phyloP scores from a whole-genome alignment of 306 rosid genomes.

The Glycine soja region DNA sequence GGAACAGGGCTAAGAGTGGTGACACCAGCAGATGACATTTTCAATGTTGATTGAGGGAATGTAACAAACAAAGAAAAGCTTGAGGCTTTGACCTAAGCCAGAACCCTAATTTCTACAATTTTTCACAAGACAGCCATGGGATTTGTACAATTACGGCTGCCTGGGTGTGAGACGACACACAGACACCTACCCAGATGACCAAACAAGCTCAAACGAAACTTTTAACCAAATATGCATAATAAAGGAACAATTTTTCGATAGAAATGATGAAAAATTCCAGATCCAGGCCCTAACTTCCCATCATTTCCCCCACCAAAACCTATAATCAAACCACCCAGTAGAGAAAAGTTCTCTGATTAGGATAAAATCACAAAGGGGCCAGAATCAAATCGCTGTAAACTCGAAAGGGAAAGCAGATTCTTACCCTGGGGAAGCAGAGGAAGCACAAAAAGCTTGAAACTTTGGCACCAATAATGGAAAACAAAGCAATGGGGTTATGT shows the following conservation, averaged over 20 bases:
- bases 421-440: conserved; percentile 45
- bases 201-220: conserved; percentile 33
- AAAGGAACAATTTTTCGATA: conserved; percentile 11
- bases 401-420: conserved; percentile 40
- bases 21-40: conserved; percentile 90
- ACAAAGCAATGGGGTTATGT: background rate
- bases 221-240: conserved; percentile 19
- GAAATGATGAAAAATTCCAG: conserved; percentile 24
- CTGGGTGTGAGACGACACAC: conserved; percentile 42
- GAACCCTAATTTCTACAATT: conserved; percentile 48
- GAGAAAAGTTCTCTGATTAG: background rate
- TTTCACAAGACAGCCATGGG: conserved; percentile 47
- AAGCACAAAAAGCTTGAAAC: conserved; percentile 19
- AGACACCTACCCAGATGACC: conserved; percentile 54
- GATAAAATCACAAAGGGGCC: conserved; percentile 35
- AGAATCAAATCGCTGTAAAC: conserved; percentile 42
- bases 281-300: conserved; percentile 59
- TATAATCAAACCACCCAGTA: conserved; percentile 11
- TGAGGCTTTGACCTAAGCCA: conserved; percentile 47
- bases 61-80: conserved; percentile 15
- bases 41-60: conserved; percentile 15
- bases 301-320: conserved; percentile 16
- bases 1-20: conserved; percentile 62
- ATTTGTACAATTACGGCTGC: conserved; percentile 40
- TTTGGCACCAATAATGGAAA: conserved; percentile 5